Evolutionary conservation across 1,139 yeast genomes (phyloP).

Genomic region (Candida tetrigidarum): DNA sequence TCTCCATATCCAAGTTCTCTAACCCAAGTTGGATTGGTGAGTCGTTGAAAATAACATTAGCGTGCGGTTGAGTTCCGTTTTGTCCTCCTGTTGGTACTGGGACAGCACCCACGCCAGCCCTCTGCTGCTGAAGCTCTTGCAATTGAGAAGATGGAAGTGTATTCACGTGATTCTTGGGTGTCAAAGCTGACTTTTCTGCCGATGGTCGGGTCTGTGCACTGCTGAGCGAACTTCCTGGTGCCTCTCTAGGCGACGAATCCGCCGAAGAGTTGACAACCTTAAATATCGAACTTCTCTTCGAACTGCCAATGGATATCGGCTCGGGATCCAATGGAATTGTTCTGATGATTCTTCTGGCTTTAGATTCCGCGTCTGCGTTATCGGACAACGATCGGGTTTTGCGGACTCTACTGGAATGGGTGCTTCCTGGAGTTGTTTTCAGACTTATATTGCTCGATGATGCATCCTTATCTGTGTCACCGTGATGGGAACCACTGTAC

Average conservation of each 20-base stretch:
- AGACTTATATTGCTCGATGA: slow-evolving; percentile 23
- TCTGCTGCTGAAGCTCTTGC: slow-evolving; percentile 6
- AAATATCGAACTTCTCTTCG: slow-evolving; percentile 43
- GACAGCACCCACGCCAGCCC: too few species aligned
- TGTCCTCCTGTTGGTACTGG: too few species aligned
- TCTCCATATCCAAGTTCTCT: slow-evolving; percentile 37
- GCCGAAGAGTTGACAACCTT: slow-evolving; percentile 40
- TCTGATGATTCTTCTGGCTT: slow-evolving; percentile 72
- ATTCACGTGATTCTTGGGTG: not conserved
- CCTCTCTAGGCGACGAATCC: slow-evolving; percentile 28
- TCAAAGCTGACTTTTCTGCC: slow-evolving; percentile 15
- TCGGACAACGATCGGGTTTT: slow-evolving; percentile 55
- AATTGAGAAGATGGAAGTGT: slow-evolving; percentile 8
- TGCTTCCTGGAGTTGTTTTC: slow-evolving; percentile 46
- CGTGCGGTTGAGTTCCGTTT: too few species aligned
- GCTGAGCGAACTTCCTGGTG: not conserved
- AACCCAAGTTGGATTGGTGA: slow-evolving; percentile 37
- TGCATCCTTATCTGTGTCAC: slow-evolving; percentile 12
- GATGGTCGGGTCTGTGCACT: not conserved
- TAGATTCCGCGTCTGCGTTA: slow-evolving; percentile 64
- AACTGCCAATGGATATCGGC: slow-evolving; percentile 54
- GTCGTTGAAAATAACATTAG: slow-evolving; percentile 25
- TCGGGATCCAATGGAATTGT: slow-evolving; percentile 84
- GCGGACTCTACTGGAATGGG: slow-evolving; percentile 34
- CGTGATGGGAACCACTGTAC: slow-evolving; percentile 15